Base-by-base conservation (phyloP, 495 filamentous ascomycete genomes). In the Aspergillus bridgeri region DNA sequence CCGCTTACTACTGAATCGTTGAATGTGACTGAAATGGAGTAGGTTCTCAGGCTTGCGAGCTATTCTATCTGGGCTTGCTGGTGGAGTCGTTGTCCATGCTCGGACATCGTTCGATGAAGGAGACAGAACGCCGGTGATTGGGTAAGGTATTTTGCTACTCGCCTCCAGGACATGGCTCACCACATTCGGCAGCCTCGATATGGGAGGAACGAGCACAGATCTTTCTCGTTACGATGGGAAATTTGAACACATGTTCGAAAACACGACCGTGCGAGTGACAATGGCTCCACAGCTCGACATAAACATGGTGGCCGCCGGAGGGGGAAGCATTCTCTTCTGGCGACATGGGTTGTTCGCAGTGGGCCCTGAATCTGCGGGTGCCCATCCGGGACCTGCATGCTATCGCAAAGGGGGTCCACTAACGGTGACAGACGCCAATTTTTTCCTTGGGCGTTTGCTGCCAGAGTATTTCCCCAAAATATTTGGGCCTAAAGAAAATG, bases 381-480 rank as follows among this genome's bases (percentile, higher is more conserved):
- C 93, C 5, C 92, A 96, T 67, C 93, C 93, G 1, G 93, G 93
- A 3, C 93, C 93, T 7, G 92, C 90, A 2, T 98, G 93, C 64
- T 98, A 98, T 74, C 81, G 93, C 5, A 98, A 98, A 73, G 94
- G 91, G 0, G 93, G 93, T 0, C 92, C 93, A 6, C 75, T 94
- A 11, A 94, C 93, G 0, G 92, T 98, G n/a, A 98, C 93, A 0
- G 93, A 98, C 70, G 93, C 93, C 13, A 98, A 98, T 62, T 70
- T 97, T 25, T 92, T 89, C 67, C 82, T 98, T 0, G 93, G 92
- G 4, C 83, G 94, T 17, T 74, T 98, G 21, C 65, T 96, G 27
- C 93, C 94, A 0, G 90, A 96, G 58, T 98, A 96, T 75, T 98
- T 98, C 69, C 94, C 94, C 4, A 92, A 93, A 62, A 98, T 98